Base-by-base conservation (phyloP, 2,329 filamentous ascomycete genomes). In the Microsporum ferrugineum region DNA sequence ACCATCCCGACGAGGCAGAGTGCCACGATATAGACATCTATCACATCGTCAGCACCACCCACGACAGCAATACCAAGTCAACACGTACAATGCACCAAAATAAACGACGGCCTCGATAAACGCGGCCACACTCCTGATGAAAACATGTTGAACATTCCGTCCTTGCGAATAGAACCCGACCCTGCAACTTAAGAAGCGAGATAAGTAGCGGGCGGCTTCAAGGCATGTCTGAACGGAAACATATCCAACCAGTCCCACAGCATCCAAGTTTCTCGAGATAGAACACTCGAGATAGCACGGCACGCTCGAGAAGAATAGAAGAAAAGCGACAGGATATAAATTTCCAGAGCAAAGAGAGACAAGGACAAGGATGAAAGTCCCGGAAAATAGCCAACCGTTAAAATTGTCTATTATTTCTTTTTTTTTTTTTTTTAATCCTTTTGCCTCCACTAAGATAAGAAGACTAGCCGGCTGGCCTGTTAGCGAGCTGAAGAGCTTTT, bases 11-110 rank as follows among this genome's bases (percentile, higher is more conserved):
- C 55, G 38, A 78, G 65, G 23, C 71, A 68, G 33, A 74, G 69
- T 23, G 65, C 63, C 31, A 77, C 63, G 43, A 78, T 76, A 64
- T 75, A 77, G 49, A 71, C 69, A 69, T 77, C 76, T 77, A 41
- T 12, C 1, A 34, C 23, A 17, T 6, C 39, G 51, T 39, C 31
- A 58, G 36, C n/a, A 7, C 12, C 5, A 31, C 57, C 27, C 59
- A 59, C 49, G 4, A 6, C 47, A 55, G 5, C 49, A 14, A 14
- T 5, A 7, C 17, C 49, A 55, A 55, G 1, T 4, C n/a, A 1
- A 6, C 8, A 55, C 51, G 31, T 34, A 55, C 51, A 55, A 23
- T 55, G 51, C 31, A 55, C 51, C 14, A 55, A 8, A 1, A 55
- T 55, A 36, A 36, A 55, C 1, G 10, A 17, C 33, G 51, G 51